Evolutionary conservation across 768 basidiomycete genomes (phyloP), one percentile per base, ranked within the genome.

Genomic region (Suillus alpinus): DNA sequence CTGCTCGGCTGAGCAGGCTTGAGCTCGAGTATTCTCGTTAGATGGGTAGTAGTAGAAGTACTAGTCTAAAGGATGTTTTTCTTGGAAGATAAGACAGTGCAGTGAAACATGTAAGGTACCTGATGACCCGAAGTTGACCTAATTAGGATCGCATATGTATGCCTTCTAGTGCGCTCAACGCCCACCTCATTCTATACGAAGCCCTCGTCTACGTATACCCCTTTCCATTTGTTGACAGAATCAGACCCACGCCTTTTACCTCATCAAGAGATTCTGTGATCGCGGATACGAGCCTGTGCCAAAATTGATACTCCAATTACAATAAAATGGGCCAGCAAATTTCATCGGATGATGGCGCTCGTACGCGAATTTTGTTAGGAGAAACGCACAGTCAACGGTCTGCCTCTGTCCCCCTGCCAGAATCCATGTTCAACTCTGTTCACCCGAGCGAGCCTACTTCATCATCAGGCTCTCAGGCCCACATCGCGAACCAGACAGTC

Each of bases 281-380:
- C 39, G 36, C 20, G 34, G 8, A 16, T 16, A 13, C 34, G 34
- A 20, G 34, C 2, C 16, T 23, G 20, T n/a, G 6, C 18, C 18
- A 31, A 50, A 4, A 31, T 50, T 9, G 18, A 50, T 31, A 32
- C 5, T 16, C 9, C 53, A 40, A 18, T 6, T 29, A 9, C 16
- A 26, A 55, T 29, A 55, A 39, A 55, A 55, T 55, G 53, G 53
- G 53, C 6, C 53, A 55, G 37, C 52, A 55, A 26, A 39, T 55
- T 23, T 55, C 52, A 37, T 55, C 53, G 1, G 23, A 55, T 26
- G 53, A 55, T n/a, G 37, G 23, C 26, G 37, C 53, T 18, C 53
- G 53, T 18, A 55, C 53, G 3, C 53, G 6, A 39, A 7, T 29
- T 40, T 16, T 39, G 16, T 26, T 3, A 0, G 34, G 36, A 55